Base-by-base conservation (phyloP, 495 filamentous ascomycete genomes). In the Penicillium ochrochloron region DNA sequence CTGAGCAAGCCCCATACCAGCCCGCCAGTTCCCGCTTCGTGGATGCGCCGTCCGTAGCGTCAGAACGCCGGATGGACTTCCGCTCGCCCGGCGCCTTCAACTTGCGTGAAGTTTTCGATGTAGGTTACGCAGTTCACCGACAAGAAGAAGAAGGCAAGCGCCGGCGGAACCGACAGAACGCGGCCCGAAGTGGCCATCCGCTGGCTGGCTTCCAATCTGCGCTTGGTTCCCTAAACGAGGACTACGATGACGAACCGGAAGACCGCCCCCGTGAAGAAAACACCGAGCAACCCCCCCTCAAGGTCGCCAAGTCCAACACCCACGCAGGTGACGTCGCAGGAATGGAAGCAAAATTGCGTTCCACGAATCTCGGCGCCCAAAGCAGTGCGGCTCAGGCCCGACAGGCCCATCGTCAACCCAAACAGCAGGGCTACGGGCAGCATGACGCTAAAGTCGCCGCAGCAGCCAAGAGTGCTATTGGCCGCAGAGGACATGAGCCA, bases 111-210 rank as follows among this genome's bases (percentile, higher is more conserved):
- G 92, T 98, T 15, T 99, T 99, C 68, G 95, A 99, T 71, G 95
- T 99, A 55, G 89, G 92, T 37, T 98, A 99, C 70, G 92, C 95
- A 25, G 95, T 99, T 17, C 95, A 98, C 72, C 85, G 95, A 34
- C 92, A 98, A 75, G 95, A 97, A 75, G 95, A 99, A 76, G 95
- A 98, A 76, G 88, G 85, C 70, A 98, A 97, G 77, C 89, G 94
- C 37, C 86, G 92, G 39, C 96, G 94, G 79, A 84, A 87, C 67
- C 89, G 89, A 66, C 86, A 90, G 71, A 59, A 62, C 14, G 89
- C 89, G 66, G 91, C 87, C 73, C 85, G 88, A 33, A 86, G 85
- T 35, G 80, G 78, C 21, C 85, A 83, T 62, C 66, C 75, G 11
- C 50, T 70, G 1, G 73, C 78, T n/a, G 70, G 72, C n/a, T 82